Evolutionary conservation across 805 yeast species (phyloP).

Genomic region (Cyberlindnera xishuangbannaensis): DNA sequence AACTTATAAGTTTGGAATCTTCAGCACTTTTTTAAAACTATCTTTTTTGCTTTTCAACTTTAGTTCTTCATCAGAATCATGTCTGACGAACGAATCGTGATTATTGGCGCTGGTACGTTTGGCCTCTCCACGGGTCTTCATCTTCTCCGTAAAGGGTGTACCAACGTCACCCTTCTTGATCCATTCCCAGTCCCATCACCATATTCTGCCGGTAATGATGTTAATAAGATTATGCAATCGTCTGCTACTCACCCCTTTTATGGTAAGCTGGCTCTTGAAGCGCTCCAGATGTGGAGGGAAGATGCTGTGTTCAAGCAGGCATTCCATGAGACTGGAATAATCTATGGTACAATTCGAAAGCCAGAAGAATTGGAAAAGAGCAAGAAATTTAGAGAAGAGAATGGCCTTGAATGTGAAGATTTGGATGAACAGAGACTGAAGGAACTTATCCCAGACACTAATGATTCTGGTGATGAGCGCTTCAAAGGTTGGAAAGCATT

Average conservation of each 20-base stretch:
- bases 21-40: background rate
- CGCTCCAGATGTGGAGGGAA: conserved; percentile 28
- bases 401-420: conserved; percentile 8
- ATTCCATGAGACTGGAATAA: conserved; percentile 32
- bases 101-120: conserved; percentile 41
- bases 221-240: conserved; percentile 34
- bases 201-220: conserved; percentile 36
- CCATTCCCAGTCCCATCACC: conserved; percentile 32
- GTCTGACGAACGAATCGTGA: conserved; percentile 15
- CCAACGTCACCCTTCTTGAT: conserved; percentile 28
- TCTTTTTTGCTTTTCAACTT: background rate
- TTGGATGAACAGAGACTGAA: conserved; percentile 6
- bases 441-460: conserved; percentile 7
- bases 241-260: conserved; percentile 19
- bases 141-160: conserved; percentile 29
- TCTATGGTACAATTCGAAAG: conserved; percentile 16
- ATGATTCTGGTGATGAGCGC: conserved; percentile 5
- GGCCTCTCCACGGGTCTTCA: conserved; percentile 38
- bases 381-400: conserved; percentile 8
- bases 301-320: conserved; percentile 28
- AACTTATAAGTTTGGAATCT: background rate
- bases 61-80: too few species aligned
- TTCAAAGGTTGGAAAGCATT: conserved; percentile 30
- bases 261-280: conserved; percentile 28
- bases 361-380: conserved; percentile 11